Evolutionary conservation across 73 alveolate species (phyloP).

Genomic region (Paramecium sexaurelia): DNA sequence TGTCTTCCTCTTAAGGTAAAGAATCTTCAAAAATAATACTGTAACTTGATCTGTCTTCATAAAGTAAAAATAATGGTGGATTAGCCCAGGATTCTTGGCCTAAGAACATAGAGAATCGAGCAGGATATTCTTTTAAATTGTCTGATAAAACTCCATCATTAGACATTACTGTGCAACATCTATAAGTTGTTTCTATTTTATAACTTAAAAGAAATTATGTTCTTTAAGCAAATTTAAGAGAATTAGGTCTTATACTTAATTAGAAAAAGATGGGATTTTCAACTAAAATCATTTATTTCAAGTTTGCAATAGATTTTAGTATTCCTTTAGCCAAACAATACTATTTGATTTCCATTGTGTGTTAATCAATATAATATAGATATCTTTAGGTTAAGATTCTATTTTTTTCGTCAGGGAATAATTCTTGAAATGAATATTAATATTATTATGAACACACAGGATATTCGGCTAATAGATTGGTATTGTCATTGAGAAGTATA

Average conservation of each 20-base stretch:
- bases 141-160: slow-evolving; percentile 36
- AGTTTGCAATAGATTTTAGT: slow-evolving; percentile 7
- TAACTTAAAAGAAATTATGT: background rate
- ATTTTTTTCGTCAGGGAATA: slow-evolving; percentile 13
- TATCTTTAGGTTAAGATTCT: slow-evolving; percentile 38
- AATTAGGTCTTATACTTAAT: slow-evolving; percentile 28
- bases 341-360: slow-evolving; percentile 18
- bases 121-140: slow-evolving; percentile 25
- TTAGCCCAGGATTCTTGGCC: slow-evolving; percentile 16
- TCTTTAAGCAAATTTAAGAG: background rate
- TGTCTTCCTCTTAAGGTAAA: slow-evolving; percentile 20
- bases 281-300: background rate
- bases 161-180: slow-evolving; percentile 42
- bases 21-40: slow-evolving; percentile 6
- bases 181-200: background rate
- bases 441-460: slow-evolving; percentile 41
- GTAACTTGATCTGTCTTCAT: slow-evolving; percentile 54
- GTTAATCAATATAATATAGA: slow-evolving; percentile 41
- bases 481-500: background rate
- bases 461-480: background rate
- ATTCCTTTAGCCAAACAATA: slow-evolving; percentile 53
- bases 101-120: background rate
- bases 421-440: background rate
- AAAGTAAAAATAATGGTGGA: slow-evolving; percentile 45
- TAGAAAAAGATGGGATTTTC: background rate